Conservation (phyloP, 768 basidiomycete genomes). For the Filobasidium wieringae region DNA sequence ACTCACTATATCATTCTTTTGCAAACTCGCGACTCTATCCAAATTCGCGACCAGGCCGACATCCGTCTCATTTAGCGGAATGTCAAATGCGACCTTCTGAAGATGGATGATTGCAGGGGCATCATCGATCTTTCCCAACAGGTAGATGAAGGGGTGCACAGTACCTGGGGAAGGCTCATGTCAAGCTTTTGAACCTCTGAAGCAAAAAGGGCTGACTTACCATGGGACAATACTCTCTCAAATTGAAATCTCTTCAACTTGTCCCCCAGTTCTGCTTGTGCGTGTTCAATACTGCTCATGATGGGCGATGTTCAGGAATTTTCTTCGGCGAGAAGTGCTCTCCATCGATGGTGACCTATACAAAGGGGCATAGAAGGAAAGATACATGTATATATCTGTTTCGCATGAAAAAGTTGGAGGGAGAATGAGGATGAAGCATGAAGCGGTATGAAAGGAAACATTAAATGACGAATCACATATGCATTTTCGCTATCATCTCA, state of each 20-base stretch:
- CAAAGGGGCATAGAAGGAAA: too few species aligned
- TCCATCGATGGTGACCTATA: too few species aligned
- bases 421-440: too few species aligned
- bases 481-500: too few species aligned
- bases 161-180: neutral
- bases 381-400: too few species aligned
- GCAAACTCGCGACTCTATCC: slow-evolving; percentile 44
- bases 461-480: too few species aligned
- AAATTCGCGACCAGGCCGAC: slow-evolving; percentile 48
- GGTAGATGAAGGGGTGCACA: slow-evolving; percentile 47
- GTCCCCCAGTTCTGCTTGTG: neutral
- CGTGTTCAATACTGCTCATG: too few species aligned
- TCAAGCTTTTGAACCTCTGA: neutral
- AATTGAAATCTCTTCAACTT: neutral
- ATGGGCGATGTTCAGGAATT: too few species aligned
- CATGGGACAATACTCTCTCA: slow-evolving; percentile 1
- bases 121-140: slow-evolving; percentile 55
- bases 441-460: too few species aligned
- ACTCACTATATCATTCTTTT: slow-evolving; percentile 58
- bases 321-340: too few species aligned
- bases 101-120: slow-evolving; percentile 22
- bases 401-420: too few species aligned
- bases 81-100: slow-evolving; percentile 23
- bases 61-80: slow-evolving; percentile 50
- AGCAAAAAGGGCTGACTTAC: neutral